Conservation (phyloP, 2,329 filamentous ascomycete genomes). For the Ophiostoma fasciatum region DNA sequence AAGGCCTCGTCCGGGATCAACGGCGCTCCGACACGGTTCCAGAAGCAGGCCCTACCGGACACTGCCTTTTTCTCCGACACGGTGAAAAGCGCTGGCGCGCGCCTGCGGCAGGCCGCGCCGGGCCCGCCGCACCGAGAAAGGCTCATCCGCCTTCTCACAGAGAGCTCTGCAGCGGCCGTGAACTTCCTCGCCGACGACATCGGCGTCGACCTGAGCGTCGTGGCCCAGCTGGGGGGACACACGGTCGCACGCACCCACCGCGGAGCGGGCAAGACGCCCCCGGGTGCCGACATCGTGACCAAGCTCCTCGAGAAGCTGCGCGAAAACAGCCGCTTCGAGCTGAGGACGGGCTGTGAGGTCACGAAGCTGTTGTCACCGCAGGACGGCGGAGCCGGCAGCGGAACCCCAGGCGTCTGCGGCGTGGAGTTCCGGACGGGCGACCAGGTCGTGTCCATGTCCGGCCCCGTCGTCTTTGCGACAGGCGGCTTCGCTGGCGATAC, state of each 20-base stretch:
- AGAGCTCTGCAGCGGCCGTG: slow-evolving; percentile 91
- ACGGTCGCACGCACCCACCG: slow-evolving; percentile 93
- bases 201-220: slow-evolving; percentile 90
- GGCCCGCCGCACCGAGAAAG: slow-evolving; percentile 17
- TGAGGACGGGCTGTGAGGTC: slow-evolving; percentile 38
- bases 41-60: slow-evolving; percentile 23
- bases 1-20: slow-evolving; percentile 99
- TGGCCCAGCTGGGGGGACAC: slow-evolving; percentile 83
- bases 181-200: slow-evolving; percentile 99
- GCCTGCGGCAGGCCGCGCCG: slow-evolving; percentile 18
- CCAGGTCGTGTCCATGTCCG: slow-evolving; percentile 56
- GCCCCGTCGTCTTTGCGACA: slow-evolving; percentile 84
- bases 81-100: slow-evolving; percentile 36
- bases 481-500: slow-evolving; percentile 98
- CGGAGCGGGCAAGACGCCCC: slow-evolving; percentile 98
- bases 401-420: slow-evolving; percentile 45
- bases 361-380: slow-evolving; percentile 27
- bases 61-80: slow-evolving; percentile 40
- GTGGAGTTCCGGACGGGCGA: slow-evolving; percentile 74
- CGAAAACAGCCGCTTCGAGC: slow-evolving; percentile 27
- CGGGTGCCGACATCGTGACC: slow-evolving; percentile 99
- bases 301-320: slow-evolving; percentile 45
- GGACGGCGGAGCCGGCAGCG: slow-evolving; percentile 3
- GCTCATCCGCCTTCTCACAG: slow-evolving; percentile 95
- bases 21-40: slow-evolving; percentile 78